These are phyloP conservation scores for Metschnikowia kofuensis DNA, from an alignment of 805 yeast genomes.

Conservation along the genomic window DNA sequence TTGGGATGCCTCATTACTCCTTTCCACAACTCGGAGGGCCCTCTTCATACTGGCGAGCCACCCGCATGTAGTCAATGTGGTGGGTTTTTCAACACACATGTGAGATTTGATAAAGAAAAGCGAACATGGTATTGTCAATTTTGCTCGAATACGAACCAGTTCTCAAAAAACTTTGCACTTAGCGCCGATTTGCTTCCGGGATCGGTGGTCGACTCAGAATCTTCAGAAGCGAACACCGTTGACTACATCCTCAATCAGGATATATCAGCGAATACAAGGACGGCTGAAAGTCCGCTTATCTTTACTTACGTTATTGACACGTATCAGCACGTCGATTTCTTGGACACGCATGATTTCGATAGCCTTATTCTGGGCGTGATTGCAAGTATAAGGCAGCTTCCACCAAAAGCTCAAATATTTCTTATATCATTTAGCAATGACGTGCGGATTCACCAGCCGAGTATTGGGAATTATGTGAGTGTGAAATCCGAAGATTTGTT, in stretches of 20 bases:
- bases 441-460: constrained; percentile 23
- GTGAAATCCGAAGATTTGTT: constrained; percentile 1
- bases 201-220: constrained; percentile 3
- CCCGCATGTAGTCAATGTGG: constrained; percentile 28
- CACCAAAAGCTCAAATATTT: constrained; percentile 17
- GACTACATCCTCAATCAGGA: constrained; percentile 33
- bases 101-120: constrained; percentile 28
- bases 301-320: constrained; percentile 28
- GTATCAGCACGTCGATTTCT: constrained; percentile 28
- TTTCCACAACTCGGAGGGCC: constrained; percentile 6
- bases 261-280: constrained; percentile 15
- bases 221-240: constrained; percentile 22
- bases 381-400: constrained; percentile 17
- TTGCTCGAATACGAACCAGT: constrained; percentile 24
- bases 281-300: constrained; percentile 9
- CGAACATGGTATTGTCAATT: constrained; percentile 40
- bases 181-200: not conserved
- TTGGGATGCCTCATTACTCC: constrained; percentile 38
- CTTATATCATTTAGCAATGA: constrained; percentile 29
- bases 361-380: constrained; percentile 14
- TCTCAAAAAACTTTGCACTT: constrained; percentile 20
- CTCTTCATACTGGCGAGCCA: constrained; percentile 15
- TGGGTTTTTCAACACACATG: constrained; percentile 26
- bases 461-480: not conserved
- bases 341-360: constrained; percentile 9